Conservation (phyloP, 73 alveolate species). For the Paramecium primaurelia region DNA sequence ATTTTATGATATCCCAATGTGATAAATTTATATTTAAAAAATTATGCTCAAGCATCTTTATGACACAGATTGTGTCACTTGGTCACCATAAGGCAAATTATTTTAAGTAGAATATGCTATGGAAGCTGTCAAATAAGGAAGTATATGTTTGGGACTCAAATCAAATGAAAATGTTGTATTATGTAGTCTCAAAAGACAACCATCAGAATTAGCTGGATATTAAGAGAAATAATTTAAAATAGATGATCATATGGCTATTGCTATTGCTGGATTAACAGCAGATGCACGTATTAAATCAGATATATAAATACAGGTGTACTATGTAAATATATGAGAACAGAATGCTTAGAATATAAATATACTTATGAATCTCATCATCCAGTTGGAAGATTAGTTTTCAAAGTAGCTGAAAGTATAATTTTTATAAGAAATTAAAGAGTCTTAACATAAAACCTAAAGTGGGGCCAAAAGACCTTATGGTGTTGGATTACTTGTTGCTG, state of each 20-base stretch:
- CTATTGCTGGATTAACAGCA: conserved; percentile 97
- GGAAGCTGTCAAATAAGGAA: conserved; percentile 99
- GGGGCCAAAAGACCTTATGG: conserved; percentile 98
- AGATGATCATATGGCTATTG: conserved; percentile 97
- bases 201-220: conserved; percentile 86
- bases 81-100: conserved; percentile 98
- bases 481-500: conserved; percentile 93
- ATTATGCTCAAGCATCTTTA: conserved; percentile 86
- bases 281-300: conserved; percentile 92
- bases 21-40: conserved; percentile 22
- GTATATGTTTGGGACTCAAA: conserved; percentile 91
- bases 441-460: conserved; percentile 89
- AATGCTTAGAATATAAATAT: conserved; percentile 89
- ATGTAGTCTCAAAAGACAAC: conserved; percentile 77
- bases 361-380: conserved; percentile 89
- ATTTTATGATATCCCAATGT: conserved; percentile 13
- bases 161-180: conserved; percentile 78
- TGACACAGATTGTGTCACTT: conserved; percentile 93
- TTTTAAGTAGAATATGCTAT: conserved; percentile 97
- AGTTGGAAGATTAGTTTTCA: conserved; percentile 78
- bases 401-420: conserved; percentile 78
- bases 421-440: conserved; percentile 41
- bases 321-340: conserved; percentile 93
- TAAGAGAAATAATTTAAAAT: conserved; percentile 90
- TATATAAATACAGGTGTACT: conserved; percentile 81